Base-by-base conservation (phyloP, 306 rosid genomes). In the Acacia melanoxylon region DNA sequence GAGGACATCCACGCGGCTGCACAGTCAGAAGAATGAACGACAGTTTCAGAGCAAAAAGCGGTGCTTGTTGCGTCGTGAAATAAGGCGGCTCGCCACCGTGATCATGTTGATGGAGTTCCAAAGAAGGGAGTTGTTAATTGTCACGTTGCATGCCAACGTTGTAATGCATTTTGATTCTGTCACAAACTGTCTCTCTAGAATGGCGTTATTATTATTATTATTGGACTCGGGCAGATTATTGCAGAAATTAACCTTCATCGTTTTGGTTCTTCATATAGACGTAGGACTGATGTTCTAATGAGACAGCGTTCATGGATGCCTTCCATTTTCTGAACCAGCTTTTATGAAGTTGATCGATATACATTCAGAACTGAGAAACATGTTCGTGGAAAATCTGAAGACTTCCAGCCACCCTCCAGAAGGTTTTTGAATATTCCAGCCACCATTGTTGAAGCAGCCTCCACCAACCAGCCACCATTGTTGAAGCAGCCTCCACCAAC, bases 141-240 rank as follows among this genome's bases (percentile, higher is more conserved):
- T 85, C 76, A 3, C 98, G 89, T 42, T 89, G 94, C 0, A 80
- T 58, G 2, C 91, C 85, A 0, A 91, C 13, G 89, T 92, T 94
- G 59, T 52, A 81, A 78, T 94, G 98, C 94, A 87, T 90, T 75
- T 92, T 91, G 2, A 89, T 74, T 45, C 98, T 89, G 72, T 92
- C 94, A 0, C 88, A 76, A 4, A 88, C 91, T 5, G 85, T 83
- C n/a, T 89, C 92, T 37, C 41, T 24, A 91, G 27, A 29, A 11
- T 44, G 48, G 14, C 48, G 9, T 10, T 42, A 35, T 35, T 35
- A 35, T 35, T 59, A 14, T 78, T 61, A 10, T 44, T 8, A 44
- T 44, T 37, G 41, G 41, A 37, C 41, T 37, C 41, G 41, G 6
- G 41, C 41, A 37, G 10, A 44, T 44, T 44, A 68, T 46, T 1